Evolutionary conservation across 345 rosid genomes (phyloP).

Genomic region (Passiflora organensis): DNA sequence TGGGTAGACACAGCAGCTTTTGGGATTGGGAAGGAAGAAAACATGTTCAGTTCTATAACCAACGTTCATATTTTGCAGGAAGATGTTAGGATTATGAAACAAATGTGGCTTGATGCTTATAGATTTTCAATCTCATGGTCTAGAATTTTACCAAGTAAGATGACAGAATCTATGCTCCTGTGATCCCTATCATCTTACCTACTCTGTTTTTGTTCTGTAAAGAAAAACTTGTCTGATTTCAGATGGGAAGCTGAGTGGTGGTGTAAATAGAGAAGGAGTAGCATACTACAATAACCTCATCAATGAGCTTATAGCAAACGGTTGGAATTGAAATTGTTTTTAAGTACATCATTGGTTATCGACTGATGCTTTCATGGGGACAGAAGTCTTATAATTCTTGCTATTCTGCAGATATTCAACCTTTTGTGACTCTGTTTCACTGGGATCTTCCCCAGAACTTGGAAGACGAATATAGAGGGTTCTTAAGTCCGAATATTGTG

Average conservation of each 20-base stretch:
- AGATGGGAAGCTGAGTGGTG: too few relatives aligned
- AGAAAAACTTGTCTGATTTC: too few relatives aligned
- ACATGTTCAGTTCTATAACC: too few relatives aligned
- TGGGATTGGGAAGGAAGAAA: too few relatives aligned
- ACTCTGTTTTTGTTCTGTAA: too few relatives aligned
- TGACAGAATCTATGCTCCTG: too few relatives aligned
- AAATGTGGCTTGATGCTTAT: conserved; percentile 26
- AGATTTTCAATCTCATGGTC: conserved; percentile 35
- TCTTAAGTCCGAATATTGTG: conserved; percentile 1
- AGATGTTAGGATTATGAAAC: conserved; percentile 27
- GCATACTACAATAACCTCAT: conserved; percentile 18
- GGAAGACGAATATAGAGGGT: conserved; percentile 3
- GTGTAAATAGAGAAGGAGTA: too few relatives aligned
- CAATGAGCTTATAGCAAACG: conserved; percentile 23
- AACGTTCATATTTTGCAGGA: conserved; percentile 9
- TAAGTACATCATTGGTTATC: too few relatives aligned
- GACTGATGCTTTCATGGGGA: too few relatives aligned
- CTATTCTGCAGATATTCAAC: not conserved
- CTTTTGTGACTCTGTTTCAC: conserved; percentile 6
- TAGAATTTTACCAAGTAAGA: conserved; percentile 27
- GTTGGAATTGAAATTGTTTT: not conserved
- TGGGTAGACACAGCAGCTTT: too few relatives aligned
- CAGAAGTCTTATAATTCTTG: too few relatives aligned
- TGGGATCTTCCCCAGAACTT: conserved; percentile 9
- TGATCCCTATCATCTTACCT: too few relatives aligned